These are phyloP conservation scores for Sonneratia caseolaris DNA, from an alignment of 345 rosid genomes.

Conservation along the genomic window DNA sequence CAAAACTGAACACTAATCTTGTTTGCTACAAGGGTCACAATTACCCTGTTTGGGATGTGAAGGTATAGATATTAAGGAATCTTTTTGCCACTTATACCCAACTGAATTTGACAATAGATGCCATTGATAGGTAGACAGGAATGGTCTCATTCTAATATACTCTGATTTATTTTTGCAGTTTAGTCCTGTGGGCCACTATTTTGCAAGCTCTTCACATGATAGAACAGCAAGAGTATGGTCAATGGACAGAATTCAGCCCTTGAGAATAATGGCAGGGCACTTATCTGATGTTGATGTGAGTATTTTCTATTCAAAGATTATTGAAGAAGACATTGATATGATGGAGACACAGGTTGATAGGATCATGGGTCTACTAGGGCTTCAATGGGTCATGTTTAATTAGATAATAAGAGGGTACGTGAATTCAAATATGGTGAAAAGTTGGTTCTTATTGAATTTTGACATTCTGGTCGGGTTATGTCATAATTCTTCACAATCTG, in stretches of 20 bases:
- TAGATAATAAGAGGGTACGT: background rate
- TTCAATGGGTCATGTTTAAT: background rate
- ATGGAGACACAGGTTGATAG: too few species aligned
- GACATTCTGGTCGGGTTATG: background rate
- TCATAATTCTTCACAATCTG: background rate
- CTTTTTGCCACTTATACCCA: background rate
- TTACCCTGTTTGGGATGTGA: conserved; percentile 98
- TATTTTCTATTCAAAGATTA: background rate
- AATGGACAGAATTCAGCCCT: conserved; percentile 85
- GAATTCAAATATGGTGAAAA: background rate
- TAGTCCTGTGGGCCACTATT: conserved; percentile 87
- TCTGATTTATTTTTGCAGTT: conserved; percentile 52
- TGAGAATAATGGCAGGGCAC: conserved; percentile 96
- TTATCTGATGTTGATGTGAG: conserved; percentile 96
- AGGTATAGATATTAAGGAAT: conserved; percentile 33
- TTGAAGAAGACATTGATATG: background rate
- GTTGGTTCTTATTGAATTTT: too few species aligned
- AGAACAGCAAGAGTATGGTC: conserved; percentile 94
- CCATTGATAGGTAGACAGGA: background rate
- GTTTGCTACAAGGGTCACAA: conserved; percentile 99
- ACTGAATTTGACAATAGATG: background rate
- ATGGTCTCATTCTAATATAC: background rate
- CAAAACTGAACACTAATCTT: conserved; percentile 86
- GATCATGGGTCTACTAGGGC: background rate
- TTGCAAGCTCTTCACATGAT: conserved; percentile 95